phyloP scores from a whole-genome alignment of 2,329 filamentous ascomycete genomes.

The Aspergillus jensenii region DNA sequence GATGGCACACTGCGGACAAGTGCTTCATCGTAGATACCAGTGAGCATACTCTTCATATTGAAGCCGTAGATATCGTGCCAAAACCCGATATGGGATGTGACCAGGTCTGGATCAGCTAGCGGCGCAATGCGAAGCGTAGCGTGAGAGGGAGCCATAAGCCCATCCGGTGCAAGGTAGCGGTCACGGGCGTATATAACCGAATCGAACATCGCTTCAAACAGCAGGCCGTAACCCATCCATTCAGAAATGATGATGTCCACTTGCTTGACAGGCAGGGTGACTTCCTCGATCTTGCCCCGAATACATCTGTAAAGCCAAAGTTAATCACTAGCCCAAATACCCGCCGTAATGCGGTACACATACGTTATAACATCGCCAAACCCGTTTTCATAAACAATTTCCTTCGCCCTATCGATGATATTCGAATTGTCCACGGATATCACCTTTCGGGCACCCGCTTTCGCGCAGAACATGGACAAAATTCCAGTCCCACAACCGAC shows the following conservation, averaged over 20 bases:
- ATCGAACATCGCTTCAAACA: conserved; percentile 95
- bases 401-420: conserved; percentile 82
- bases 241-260: conserved; percentile 96
- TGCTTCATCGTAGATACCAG: conserved; percentile 77
- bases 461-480: conserved; percentile 90
- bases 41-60: conserved; percentile 87
- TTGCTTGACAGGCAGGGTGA: conserved; percentile 70
- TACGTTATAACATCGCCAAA: conserved; percentile 70
- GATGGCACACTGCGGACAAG: conserved; percentile 69
- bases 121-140: conserved; percentile 81
- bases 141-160: conserved; percentile 83
- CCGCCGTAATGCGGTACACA: conserved; percentile 11
- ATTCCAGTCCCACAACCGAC: conserved; percentile 87
- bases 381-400: conserved; percentile 80
- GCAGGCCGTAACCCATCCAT: conserved; percentile 95
- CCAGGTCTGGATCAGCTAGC: conserved; percentile 72
- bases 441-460: conserved; percentile 81
- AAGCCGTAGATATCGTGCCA: conserved; percentile 96
- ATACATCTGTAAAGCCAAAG: conserved; percentile 54
- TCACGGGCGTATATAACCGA: conserved; percentile 88
- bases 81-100: conserved; percentile 75
- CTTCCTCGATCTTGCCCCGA: conserved; percentile 84
- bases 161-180: conserved; percentile 75
- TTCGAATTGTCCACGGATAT: conserved; percentile 90
- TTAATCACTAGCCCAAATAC: conserved; percentile 5